A percentile compares a stretch with the other conserved stretches of the same genome.
Conservation (phyloP, 805 yeast species). For the Candida xyloterini region DNA sequence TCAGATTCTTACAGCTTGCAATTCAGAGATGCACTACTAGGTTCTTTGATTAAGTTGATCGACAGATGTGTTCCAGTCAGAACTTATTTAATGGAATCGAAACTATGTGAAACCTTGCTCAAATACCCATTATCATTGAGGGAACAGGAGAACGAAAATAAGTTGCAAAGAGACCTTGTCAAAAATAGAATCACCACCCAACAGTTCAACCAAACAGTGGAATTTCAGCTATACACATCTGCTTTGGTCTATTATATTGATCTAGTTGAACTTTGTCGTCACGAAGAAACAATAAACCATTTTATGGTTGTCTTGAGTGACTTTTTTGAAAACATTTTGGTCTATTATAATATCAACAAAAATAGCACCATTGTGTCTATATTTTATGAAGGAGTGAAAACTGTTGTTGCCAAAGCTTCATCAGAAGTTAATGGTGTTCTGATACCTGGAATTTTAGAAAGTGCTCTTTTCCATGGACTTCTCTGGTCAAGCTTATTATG, state of each 20-base stretch:
- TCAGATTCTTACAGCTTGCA: constrained; percentile 9
- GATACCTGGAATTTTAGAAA: constrained; percentile 7
- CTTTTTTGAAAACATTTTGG: constrained; percentile 14
- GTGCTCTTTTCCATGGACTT: constrained; percentile 9
- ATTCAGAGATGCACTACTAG: constrained; percentile 10
- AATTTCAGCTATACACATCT: constrained; percentile 10
- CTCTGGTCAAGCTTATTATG: constrained; percentile 23
- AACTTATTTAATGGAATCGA: constrained; percentile 12
- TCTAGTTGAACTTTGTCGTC: constrained; percentile 10
- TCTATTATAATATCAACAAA: constrained; percentile 9
- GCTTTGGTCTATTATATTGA: constrained; percentile 14
- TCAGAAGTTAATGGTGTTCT: constrained; percentile 1
- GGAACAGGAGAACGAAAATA: constrained; percentile 10
- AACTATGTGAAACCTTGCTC: constrained; percentile 14
- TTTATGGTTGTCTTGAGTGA: constrained; percentile 12
- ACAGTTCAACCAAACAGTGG: constrained; percentile 13
- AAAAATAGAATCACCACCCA: constrained; percentile 16
- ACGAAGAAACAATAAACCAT: constrained; percentile 10
- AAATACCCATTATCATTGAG: constrained; percentile 14
- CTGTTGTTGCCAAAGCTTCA: constrained; percentile 4
- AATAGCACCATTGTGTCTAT: constrained; percentile 11
- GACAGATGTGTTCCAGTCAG: constrained; percentile 9
- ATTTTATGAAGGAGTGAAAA: constrained; percentile 19
- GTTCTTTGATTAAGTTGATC: constrained; percentile 8
- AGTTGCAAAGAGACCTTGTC: constrained; percentile 13